Evolutionary conservation across 441 rosid species (phyloP), one percentile per base, ranked within the genome.

Genomic region (Raphanus hybrid): DNA sequence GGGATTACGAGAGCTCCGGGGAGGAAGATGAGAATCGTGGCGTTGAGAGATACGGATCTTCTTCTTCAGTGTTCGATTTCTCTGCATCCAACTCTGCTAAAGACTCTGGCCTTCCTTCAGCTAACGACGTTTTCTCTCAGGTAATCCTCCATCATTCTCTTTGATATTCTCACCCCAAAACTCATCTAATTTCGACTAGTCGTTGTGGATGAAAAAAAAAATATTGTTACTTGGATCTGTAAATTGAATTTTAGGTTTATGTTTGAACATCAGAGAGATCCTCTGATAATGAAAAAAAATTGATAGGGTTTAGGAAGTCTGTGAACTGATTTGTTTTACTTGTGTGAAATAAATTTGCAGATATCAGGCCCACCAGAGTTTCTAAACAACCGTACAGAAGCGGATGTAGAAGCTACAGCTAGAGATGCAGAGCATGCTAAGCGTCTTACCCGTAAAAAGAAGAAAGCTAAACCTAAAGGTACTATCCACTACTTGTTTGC

Each of bases 291-390:
- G n/a, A n/a, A n/a, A n/a, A n/a, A n/a, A n/a, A n/a, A n/a, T n/a
- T n/a, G n/a, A n/a, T n/a, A n/a, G n/a, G n/a, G n/a, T n/a, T n/a
- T n/a, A n/a, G n/a, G n/a, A n/a, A n/a, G 69, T 60, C n/a, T 69
- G 14, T 65, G 8, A 69, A 26, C 57, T 55, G 59, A 11, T 54
- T 54, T 54, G 59, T 2, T 15, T 54, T 15, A 16, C 10, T 54
- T 15, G 1, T 54, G 59, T 14, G 57, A 0, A 48, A 14, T 2
- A 15, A 1, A 8, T 7, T 15, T 83, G 85, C 76, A 94, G 98
- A 73, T 94, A 81, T 84, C 94, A 82, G 93, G 92, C 54, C 96
- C 97, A 3, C 99, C 96, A 0, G 86, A 85, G 82, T 92, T 95
- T 86, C 94, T 92, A 41, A 92, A 85, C 73, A 86, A 90, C 79